A percentile compares a stretch with the other conserved stretches of the same genome.
These are phyloP conservation scores for Candolleomyces aberdarensis DNA, from an alignment of 768 basidiomycete genomes.

Conservation along the genomic window DNA sequence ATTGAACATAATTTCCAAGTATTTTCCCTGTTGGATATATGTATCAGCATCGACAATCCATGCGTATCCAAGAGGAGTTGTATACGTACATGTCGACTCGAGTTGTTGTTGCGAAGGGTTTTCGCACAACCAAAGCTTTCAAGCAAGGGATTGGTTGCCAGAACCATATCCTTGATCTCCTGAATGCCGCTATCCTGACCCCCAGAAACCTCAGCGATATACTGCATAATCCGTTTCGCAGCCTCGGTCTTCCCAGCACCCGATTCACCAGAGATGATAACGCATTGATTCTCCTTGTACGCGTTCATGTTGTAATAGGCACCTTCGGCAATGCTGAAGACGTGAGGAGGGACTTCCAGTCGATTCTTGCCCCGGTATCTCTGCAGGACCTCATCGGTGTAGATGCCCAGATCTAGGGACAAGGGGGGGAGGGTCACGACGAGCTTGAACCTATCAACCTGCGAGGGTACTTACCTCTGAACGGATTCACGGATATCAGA, in stretches of 20 bases:
- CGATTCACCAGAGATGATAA: slow-evolving; percentile 98
- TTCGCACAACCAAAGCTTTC: slow-evolving; percentile 99
- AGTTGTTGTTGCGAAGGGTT: slow-evolving; percentile 98
- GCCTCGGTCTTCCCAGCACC: slow-evolving; percentile 99
- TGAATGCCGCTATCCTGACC: slow-evolving; percentile 88
- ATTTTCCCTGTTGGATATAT: slow-evolving; percentile 81
- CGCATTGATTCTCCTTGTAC: slow-evolving; percentile 99
- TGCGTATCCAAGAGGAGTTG: too few relatives aligned
- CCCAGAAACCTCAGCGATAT: slow-evolving; percentile 95
- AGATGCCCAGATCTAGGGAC: slow-evolving; percentile 87
- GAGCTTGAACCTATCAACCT: background rate
- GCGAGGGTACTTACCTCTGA: slow-evolving; percentile 57
- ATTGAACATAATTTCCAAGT: slow-evolving; percentile 99
- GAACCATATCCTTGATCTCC: slow-evolving; percentile 99
- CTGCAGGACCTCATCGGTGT: slow-evolving; percentile 83
- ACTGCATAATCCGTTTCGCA: slow-evolving; percentile 99
- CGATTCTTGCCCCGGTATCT: slow-evolving; percentile 96
- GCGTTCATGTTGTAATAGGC: slow-evolving; percentile 99
- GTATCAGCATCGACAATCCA: background rate
- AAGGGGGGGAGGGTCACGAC: slow-evolving; percentile 10
- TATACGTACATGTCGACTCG: slow-evolving; percentile 87
- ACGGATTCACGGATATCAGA: slow-evolving; percentile 98
- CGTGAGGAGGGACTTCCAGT: slow-evolving; percentile 96
- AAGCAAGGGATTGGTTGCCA: slow-evolving; percentile 94
- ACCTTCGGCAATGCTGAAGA: slow-evolving; percentile 94